Base-by-base conservation (phyloP, 306 rosid genomes). In the Calophaca sinica region DNA sequence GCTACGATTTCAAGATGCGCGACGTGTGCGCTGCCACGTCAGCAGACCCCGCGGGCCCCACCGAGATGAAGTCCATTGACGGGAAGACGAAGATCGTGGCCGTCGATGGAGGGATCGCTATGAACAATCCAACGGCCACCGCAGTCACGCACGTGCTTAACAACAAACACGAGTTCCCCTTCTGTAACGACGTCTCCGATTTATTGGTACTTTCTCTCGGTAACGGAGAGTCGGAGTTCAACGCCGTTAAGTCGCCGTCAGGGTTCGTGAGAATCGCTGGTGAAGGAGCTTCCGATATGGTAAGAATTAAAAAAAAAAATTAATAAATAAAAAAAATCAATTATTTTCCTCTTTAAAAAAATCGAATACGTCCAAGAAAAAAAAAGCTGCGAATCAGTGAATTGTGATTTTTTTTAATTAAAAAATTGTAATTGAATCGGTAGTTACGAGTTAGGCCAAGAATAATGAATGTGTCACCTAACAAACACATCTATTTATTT, bases 271-370 rank as follows among this genome's bases (percentile, higher is more conserved):
- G 80, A 52, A 90, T 94, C 50, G 91, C 97, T 61, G 97, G 93
- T 2, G 98, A 94, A 72, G 97, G 97, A 71, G 86, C 91, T 81
- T 91, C 97, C 36, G 98, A 94, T 36, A 75, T 89, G 97, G 98
- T 94, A 86, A 85, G 89, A 62, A 59, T 59, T 26, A 2, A 70
- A 9, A 20, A 38, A 29, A 36, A 4, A 49, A 2, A 36, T 36
- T 13, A 11, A 45, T 49, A 63, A 26, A 20, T 20, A 46, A 76
- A 39, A 9, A 9, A 12, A 64, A 53, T 36, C 13, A 62, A 53
- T 62, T 20, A 52, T 33, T 72, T 15, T 33, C 8, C 3, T 11
- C 29, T 46, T 46, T 66, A 66, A 63, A 44, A 44, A 44, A 45
- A 65, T 66, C 11, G 4, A 66, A 46, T 38, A 71, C 49, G 55